Percentiles rank a stretch among this genome's conserved stretches.
Evolutionary conservation across 148 eudicot genomes (phyloP).

Genomic region (Dysphania ambrosioides): DNA sequence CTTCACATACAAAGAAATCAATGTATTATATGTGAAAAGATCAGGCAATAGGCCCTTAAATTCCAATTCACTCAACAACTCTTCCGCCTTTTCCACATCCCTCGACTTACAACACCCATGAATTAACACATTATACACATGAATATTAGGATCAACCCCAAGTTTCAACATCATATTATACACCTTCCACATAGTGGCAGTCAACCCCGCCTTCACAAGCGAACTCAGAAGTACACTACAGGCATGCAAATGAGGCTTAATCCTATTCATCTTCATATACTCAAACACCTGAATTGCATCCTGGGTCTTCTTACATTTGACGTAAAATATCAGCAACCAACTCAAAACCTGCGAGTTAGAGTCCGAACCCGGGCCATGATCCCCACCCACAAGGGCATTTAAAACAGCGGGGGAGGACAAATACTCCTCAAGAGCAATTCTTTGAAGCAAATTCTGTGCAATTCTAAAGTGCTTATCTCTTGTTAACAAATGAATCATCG

Average conservation of each 20-base stretch:
- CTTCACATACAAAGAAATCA: constrained; percentile 77
- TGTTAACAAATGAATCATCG: constrained; percentile 61
- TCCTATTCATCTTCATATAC: constrained; percentile 60
- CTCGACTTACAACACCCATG: constrained; percentile 82
- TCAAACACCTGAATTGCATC: constrained; percentile 87
- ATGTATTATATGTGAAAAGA: constrained; percentile 71
- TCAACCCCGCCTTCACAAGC: constrained; percentile 60
- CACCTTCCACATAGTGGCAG: constrained; percentile 62
- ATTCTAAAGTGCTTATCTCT: constrained; percentile 44
- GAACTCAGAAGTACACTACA: constrained; percentile 74
- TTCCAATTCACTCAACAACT: constrained; percentile 71
- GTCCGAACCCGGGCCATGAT: constrained; percentile 41
- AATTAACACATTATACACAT: constrained; percentile 73
- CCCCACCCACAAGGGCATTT: constrained; percentile 42
- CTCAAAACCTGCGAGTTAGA: constrained; percentile 80
- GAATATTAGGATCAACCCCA: constrained; percentile 69
- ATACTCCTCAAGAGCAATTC: constrained; percentile 56
- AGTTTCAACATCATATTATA: constrained; percentile 63
- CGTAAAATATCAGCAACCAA: constrained; percentile 83
- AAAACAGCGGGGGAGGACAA: constrained; percentile 66
- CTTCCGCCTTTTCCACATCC: constrained; percentile 71
- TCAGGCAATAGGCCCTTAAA: constrained; percentile 56
- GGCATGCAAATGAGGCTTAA: constrained; percentile 71
- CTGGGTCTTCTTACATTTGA: constrained; percentile 55
- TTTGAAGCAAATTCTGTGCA: constrained; percentile 72